Evolutionary conservation across 768 basidiomycete genomes (phyloP), one percentile per base, ranked within the genome.

Genomic region (Tylopilus rubrobrunneus): DNA sequence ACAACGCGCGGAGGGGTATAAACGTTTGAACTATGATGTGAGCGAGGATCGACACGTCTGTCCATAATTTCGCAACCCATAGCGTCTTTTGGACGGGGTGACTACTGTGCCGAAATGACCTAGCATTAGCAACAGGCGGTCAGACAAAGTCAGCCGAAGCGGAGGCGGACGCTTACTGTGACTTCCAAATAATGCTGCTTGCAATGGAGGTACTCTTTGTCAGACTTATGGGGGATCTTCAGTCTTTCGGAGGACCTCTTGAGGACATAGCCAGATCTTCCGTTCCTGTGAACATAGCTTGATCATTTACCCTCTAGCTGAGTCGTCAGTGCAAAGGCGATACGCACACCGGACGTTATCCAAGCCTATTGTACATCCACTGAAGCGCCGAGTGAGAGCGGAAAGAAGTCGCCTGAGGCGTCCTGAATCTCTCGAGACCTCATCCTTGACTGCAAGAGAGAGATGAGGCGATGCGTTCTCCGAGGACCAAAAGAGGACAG

Each of bases 231-330:
- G 78, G 4, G 49, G 52, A 29, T 64, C 64, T 10, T 84, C 79
- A 28, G 78, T 74, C 19, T 71, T 70, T 7, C 92, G 78, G 11
- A 98, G 76, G 2, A 87, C 83, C 4, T 77, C 76, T 98, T 97
- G 40, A 97, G 80, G 2, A 99, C 85, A 63, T 92, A 97, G 0
- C 96, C 96, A 2, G 82, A 78, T 6, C 88, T 80, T 19, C 88
- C 89, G 60, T 96, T 95, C 4, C 89, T 79, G 57, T 87, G 85
- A 99, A 99, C 92, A 98, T 94, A 7, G 95, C 92, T 97, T 99
- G 68, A 98, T 91, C 75, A 87, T 85, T 64, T 86, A 89, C 2
- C 92, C 94, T 98, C 94, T 93, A 67, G 36, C 29, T 49, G 29
- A n/a, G 34, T 21, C 15, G 27, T 53, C 21, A 54, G 48, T 28